These are phyloP conservation scores for Xerocomus nothofagi DNA, from an alignment of 1,284 basidiomycete genomes.

Conservation along the genomic window DNA sequence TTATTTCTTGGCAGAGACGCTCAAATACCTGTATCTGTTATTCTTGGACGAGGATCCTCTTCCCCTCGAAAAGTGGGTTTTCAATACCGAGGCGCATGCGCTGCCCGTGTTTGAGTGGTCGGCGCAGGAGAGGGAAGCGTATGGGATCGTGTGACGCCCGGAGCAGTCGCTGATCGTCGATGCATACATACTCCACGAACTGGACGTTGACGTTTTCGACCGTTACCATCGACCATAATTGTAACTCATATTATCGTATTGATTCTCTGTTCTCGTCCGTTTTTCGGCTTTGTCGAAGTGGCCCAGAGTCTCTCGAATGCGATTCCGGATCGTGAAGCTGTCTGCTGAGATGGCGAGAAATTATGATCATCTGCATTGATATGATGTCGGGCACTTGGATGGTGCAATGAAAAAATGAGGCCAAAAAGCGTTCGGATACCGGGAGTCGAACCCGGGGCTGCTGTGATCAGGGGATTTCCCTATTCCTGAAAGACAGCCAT, in stretches of 20 bases:
- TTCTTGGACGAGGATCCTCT: constrained; percentile 58
- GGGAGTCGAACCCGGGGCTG: constrained; percentile 40
- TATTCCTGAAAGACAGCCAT: constrained; percentile 36
- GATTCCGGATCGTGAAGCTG: neutral
- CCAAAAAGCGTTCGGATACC: constrained; percentile 36
- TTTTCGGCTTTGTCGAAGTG: too few species aligned
- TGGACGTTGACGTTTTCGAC: too few species aligned
- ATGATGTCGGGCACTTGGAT: neutral
- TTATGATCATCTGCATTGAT: too few species aligned
- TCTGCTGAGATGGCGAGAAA: too few species aligned
- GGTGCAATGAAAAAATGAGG: too few species aligned
- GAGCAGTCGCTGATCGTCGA: neutral
- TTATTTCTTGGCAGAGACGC: constrained; percentile 72
- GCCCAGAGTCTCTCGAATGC: neutral
- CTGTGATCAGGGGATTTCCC: constrained; percentile 24
- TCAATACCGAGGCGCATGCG: constrained; percentile 85
- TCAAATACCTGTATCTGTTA: constrained; percentile 68
- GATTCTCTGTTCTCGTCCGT: too few species aligned
- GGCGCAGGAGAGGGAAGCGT: constrained; percentile 44
- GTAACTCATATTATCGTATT: neutral
- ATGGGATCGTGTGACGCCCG: constrained; percentile 25
- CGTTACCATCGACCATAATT: neutral
- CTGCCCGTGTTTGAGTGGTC: constrained; percentile 75
- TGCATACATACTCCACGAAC: neutral
- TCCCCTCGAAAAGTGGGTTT: constrained; percentile 73